Conservation (phyloP, 371 early-diverging fungal genomes). For the Circinella minor region DNA sequence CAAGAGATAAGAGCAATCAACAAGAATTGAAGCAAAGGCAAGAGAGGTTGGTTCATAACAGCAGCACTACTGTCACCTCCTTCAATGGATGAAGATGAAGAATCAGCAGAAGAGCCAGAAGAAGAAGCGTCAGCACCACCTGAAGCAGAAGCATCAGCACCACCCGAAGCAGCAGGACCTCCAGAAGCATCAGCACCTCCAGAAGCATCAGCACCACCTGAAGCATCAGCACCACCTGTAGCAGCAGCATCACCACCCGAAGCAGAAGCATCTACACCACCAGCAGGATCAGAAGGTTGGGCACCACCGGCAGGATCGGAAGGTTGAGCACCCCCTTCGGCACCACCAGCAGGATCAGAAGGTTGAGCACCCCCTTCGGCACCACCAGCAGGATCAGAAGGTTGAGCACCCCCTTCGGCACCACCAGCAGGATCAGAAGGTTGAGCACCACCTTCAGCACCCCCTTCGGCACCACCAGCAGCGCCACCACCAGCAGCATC, state of each 20-base stretch:
- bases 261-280: not conserved
- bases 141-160: not conserved
- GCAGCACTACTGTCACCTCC: not conserved
- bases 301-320: not conserved
- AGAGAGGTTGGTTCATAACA: slow-evolving; percentile 2
- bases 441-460: not conserved
- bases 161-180: not conserved
- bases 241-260: not conserved
- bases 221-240: not conserved
- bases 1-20: slow-evolving; percentile 7
- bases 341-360: not conserved
- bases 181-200: not conserved
- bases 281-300: not conserved
- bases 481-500: not conserved
- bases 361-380: not conserved
- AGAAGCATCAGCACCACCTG: not conserved
- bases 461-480: not conserved
- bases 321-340: not conserved
- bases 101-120: not conserved
- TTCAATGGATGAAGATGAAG: not conserved
- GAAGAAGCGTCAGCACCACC: not conserved
- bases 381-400: not conserved
- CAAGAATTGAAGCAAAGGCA: slow-evolving; percentile 6
- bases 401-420: not conserved
- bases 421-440: not conserved